These are phyloP conservation scores for Naematelia aurantialba DNA, from an alignment of 768 basidiomycete genomes.

Conservation along the genomic window DNA sequence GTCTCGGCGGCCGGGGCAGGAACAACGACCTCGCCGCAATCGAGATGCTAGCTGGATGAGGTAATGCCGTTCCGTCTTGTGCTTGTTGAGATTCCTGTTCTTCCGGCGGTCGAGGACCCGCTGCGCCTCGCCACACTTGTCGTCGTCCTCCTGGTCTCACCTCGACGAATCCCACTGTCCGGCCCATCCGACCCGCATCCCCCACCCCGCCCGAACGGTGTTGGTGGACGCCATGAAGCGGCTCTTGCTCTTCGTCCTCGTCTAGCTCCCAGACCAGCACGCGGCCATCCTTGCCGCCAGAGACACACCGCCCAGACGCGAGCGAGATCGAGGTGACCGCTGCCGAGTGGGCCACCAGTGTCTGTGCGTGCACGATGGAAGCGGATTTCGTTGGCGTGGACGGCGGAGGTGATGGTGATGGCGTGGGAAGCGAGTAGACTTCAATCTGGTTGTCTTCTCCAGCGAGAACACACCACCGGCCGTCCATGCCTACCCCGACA, in stretches of 20 bases:
- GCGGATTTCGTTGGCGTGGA: constrained; percentile 1
- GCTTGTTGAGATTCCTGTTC: neutral
- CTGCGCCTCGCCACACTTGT: constrained; percentile 23
- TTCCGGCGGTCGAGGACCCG: constrained; percentile 9
- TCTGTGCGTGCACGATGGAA: constrained; percentile 42
- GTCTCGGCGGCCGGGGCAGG: constrained; percentile 27
- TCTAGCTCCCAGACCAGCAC: constrained; percentile 49
- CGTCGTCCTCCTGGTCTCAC: constrained; percentile 26
- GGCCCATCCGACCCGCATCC: constrained; percentile 16
- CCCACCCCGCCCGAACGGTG: too few relatives aligned
- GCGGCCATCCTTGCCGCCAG: constrained; percentile 42
- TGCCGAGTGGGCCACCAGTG: constrained; percentile 40
- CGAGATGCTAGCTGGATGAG: constrained; percentile 46
- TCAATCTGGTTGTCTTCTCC: constrained; percentile 48
- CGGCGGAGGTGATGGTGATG: constrained; percentile 16
- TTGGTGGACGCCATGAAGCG: neutral
- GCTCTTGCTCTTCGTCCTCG: constrained; percentile 15
- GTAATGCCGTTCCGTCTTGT: constrained; percentile 10
- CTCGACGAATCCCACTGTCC: constrained; percentile 41
- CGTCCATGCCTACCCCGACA: constrained; percentile 42
- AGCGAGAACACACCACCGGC: constrained; percentile 45
- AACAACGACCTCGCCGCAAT: constrained; percentile 41
- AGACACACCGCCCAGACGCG: constrained; percentile 39
- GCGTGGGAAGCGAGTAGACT: constrained; percentile 42
- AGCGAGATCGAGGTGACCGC: constrained; percentile 43